phyloP scores from a whole-genome alignment of 1,284 basidiomycete species.

The Pascua sp. region DNA sequence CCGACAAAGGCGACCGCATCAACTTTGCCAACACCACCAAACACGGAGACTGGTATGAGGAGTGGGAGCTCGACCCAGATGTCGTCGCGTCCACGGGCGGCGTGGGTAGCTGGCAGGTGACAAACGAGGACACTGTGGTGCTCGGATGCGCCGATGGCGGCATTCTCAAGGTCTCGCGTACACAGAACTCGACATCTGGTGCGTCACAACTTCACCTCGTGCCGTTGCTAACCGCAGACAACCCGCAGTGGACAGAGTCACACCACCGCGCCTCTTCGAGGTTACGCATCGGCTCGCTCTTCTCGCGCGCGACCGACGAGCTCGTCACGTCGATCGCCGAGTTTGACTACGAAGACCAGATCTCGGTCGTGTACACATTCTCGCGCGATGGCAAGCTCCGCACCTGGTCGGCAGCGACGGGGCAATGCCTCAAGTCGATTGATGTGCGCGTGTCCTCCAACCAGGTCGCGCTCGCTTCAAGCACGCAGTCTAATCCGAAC shows the following conservation, averaged over 20 bases:
- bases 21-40: slow-evolving; percentile 26
- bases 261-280: slow-evolving; percentile 36
- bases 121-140: slow-evolving; percentile 65
- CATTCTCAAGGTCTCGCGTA: slow-evolving; percentile 63
- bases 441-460: slow-evolving; percentile 36
- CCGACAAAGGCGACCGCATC: slow-evolving; percentile 24
- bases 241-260: slow-evolving; percentile 30
- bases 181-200: slow-evolving; percentile 26
- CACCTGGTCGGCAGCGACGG: slow-evolving; percentile 59
- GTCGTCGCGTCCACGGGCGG: slow-evolving; percentile 26
- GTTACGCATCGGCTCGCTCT: slow-evolving; percentile 38
- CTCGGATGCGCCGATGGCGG: slow-evolving; percentile 66
- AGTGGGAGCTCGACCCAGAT: slow-evolving; percentile 37
- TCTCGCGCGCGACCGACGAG: slow-evolving; percentile 35
- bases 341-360: slow-evolving; percentile 49
- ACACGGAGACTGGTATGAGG: slow-evolving; percentile 37
- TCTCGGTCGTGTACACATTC: slow-evolving; percentile 72
- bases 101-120: slow-evolving; percentile 59
- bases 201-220: neutral
- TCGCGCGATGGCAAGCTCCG: slow-evolving; percentile 82
- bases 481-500: too few species aligned
- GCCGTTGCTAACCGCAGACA: slow-evolving; percentile 14
- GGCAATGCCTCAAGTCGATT: slow-evolving; percentile 41
- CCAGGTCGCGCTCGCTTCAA: neutral
- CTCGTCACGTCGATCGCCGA: slow-evolving; percentile 36